Conservation (phyloP, 2,329 filamentous ascomycete genomes). For the Botrytis porri region DNA sequence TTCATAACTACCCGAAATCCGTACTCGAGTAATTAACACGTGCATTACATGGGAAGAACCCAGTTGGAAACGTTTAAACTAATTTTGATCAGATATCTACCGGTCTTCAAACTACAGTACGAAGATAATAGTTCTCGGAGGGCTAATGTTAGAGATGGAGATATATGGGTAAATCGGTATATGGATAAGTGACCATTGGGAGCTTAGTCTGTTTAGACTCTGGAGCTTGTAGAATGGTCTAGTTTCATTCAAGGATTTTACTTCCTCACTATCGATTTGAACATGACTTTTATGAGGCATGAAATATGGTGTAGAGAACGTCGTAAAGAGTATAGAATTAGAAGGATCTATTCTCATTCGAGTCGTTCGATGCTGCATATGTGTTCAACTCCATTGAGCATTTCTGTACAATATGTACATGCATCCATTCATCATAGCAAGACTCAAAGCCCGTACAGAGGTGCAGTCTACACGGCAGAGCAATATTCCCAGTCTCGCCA, state of each 20-base stretch:
- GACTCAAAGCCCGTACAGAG: background rate
- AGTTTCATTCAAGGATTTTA: background rate
- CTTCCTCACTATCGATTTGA: background rate
- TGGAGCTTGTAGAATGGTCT: too few relatives aligned
- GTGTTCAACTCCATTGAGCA: background rate
- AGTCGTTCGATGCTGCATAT: background rate
- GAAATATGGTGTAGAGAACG: background rate
- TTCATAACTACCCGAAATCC: background rate
- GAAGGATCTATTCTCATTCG: background rate
- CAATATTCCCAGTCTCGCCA: slow-evolving; percentile 1
- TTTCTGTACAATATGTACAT: background rate
- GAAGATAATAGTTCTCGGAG: background rate
- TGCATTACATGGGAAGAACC: background rate
- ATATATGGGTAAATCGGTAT: background rate
- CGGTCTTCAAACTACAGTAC: background rate
- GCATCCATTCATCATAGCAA: background rate
- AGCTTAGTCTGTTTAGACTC: background rate
- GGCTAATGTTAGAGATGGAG: slow-evolving; percentile 5
- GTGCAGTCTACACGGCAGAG: background rate
- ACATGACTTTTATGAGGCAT: background rate
- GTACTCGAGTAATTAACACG: background rate
- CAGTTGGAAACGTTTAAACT: background rate
- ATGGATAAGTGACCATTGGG: background rate
- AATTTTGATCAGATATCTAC: background rate
- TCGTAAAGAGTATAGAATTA: background rate